A percentile compares a stretch with the other conserved stretches of the same genome.
Conservation (phyloP, 2,329 filamentous ascomycete species). For the Colletotrichum brevisporum region DNA sequence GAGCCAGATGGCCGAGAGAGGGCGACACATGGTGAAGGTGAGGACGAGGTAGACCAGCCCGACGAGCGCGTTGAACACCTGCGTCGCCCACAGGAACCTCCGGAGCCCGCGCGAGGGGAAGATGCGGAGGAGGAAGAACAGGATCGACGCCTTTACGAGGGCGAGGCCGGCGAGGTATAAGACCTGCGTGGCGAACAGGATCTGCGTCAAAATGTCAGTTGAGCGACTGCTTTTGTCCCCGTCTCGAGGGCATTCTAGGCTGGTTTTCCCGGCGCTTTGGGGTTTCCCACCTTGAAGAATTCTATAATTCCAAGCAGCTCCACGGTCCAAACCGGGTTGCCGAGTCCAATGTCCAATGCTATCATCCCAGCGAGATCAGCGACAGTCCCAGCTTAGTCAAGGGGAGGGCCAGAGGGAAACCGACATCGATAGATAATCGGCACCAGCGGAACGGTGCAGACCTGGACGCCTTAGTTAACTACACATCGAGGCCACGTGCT, state of each 20-base stretch:
- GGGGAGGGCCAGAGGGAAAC: background rate
- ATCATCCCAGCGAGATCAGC: background rate
- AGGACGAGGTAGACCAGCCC: background rate
- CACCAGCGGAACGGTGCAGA: conserved; percentile 10
- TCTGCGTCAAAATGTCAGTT: background rate
- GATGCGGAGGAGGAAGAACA: conserved; percentile 51
- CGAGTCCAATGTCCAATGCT: conserved; percentile 1
- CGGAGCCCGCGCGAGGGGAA: conserved; percentile 44
- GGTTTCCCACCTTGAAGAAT: conserved; percentile 7
- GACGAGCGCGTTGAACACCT: background rate
- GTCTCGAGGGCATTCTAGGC: background rate
- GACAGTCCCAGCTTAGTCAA: fast-evolving
- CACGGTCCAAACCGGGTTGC: background rate
- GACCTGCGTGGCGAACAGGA: background rate
- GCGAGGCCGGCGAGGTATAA: background rate
- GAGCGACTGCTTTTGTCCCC: fast-evolving
- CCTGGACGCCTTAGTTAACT: background rate
- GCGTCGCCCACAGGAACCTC: conserved; percentile 1
- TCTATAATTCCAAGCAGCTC: background rate
- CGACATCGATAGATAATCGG: background rate
- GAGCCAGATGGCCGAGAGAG: conserved; percentile 8
- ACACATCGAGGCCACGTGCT: too few species aligned
- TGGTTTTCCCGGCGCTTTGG: too few species aligned
- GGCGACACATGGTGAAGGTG: conserved; percentile 5
- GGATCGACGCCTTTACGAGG: conserved; percentile 48